Conservation (phyloP, 2,329 filamentous ascomycete species). For the Fusarium subtropicale region DNA sequence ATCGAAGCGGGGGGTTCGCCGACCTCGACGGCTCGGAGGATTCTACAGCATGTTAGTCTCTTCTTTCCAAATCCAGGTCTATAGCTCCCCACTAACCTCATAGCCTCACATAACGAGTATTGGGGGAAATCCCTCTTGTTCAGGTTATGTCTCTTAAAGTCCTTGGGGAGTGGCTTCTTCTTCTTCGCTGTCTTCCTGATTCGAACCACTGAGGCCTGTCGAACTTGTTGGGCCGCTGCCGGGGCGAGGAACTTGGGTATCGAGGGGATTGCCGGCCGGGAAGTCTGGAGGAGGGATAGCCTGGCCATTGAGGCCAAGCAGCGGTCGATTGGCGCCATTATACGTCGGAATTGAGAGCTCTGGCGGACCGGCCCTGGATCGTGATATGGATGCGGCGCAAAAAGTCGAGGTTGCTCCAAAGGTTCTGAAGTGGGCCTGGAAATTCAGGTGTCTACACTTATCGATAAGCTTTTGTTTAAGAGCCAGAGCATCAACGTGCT, state of each 20-base stretch:
- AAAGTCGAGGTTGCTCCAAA: conserved; percentile 42
- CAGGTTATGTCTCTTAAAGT: conserved; percentile 74
- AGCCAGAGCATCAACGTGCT: neutral
- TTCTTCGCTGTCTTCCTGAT: conserved; percentile 66
- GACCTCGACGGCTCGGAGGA: conserved; percentile 92
- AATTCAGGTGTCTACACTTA: conserved; percentile 42
- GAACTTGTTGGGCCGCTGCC: conserved; percentile 56
- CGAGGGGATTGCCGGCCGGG: conserved; percentile 56
- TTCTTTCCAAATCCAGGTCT: neutral
- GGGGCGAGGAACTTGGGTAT: conserved; percentile 65
- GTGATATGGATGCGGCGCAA: conserved; percentile 38
- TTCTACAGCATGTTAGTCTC: conserved; percentile 63
- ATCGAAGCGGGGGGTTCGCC: conserved; percentile 76
- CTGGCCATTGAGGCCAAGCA: conserved; percentile 67
- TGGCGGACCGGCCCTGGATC: conserved; percentile 32
- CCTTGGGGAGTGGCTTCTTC: conserved; percentile 72
- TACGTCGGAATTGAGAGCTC: conserved; percentile 47
- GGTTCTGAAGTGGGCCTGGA: conserved; percentile 36
- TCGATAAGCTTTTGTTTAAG: conserved; percentile 38
- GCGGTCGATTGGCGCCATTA: conserved; percentile 65
- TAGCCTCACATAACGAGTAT: conserved; percentile 89
- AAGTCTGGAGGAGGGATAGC: conserved; percentile 57
- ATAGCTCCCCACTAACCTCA: conserved; percentile 70
- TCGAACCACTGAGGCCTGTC: conserved; percentile 55
- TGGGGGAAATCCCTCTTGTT: conserved; percentile 71